These are phyloP conservation scores for Camelina neglecta DNA, from an alignment of 345 rosid species.

Conservation along the genomic window DNA sequence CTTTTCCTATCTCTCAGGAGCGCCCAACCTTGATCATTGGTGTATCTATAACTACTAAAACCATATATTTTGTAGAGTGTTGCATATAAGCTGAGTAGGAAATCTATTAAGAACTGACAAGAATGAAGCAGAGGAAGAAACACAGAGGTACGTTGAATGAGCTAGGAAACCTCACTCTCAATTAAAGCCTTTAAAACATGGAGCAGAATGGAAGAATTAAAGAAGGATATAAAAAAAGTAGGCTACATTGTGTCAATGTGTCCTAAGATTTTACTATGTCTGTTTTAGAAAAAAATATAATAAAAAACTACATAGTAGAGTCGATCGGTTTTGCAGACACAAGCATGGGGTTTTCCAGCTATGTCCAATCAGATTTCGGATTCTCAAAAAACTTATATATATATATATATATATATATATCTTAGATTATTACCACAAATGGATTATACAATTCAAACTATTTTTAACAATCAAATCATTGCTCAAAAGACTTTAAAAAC, in stretches of 20 bases:
- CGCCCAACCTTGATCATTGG: conserved; percentile 28
- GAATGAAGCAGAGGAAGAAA: conserved; percentile 18
- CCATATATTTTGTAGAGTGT: background rate
- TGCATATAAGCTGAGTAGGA: conserved; percentile 15
- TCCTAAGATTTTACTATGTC: conserved; percentile 18
- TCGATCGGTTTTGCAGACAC: conserved; percentile 20
- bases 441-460: background rate
- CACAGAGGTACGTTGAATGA: conserved; percentile 23
- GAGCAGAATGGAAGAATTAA: conserved; percentile 29
- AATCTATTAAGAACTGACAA: conserved; percentile 6
- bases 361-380: conserved; percentile 7
- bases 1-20: conserved; percentile 9
- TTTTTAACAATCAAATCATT: background rate
- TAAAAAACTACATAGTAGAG: background rate
- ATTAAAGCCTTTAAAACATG: conserved; percentile 20
- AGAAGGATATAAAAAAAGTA: conserved; percentile 14
- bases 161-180: conserved; percentile 3
- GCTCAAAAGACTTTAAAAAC: too few relatives aligned
- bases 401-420: too few relatives aligned
- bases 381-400: background rate
- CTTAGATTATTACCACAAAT: conserved; percentile 1
- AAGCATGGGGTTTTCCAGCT: conserved; percentile 3
- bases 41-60: conserved; percentile 18
- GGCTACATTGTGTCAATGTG: background rate
- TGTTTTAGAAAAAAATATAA: background rate